phyloP scores from a whole-genome alignment of 495 filamentous ascomycete genomes.

The Symbiotaphrina buchneri region DNA sequence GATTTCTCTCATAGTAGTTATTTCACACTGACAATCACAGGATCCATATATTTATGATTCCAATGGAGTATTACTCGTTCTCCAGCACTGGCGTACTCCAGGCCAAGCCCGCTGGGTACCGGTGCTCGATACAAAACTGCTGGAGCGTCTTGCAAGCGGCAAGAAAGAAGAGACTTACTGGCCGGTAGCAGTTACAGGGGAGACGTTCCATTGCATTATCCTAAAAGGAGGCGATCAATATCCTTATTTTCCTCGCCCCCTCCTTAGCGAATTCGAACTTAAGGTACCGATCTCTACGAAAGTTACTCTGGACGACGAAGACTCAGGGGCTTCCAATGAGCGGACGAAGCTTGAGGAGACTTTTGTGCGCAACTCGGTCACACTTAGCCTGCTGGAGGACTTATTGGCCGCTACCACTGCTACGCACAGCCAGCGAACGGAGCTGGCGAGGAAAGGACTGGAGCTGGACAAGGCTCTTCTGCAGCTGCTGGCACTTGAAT shows the following conservation, averaged over 20 bases:
- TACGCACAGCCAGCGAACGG: constrained; percentile 35
- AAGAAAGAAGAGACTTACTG: constrained; percentile 81
- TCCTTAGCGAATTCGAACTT: constrained; percentile 89
- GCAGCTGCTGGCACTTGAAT: constrained; percentile 77
- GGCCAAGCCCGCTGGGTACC: constrained; percentile 83
- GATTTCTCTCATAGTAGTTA: constrained; percentile 2
- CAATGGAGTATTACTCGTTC: constrained; percentile 61
- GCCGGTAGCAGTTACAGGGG: constrained; percentile 79
- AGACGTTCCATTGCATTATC: constrained; percentile 96
- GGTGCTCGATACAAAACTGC: constrained; percentile 63
- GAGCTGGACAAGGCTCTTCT: constrained; percentile 74
- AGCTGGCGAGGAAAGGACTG: constrained; percentile 44
- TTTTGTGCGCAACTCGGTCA: constrained; percentile 52
- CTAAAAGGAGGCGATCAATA: constrained; percentile 85
- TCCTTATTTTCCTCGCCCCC: constrained; percentile 83
- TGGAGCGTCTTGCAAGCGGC: constrained; percentile 62
- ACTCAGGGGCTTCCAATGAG: constrained; percentile 15
- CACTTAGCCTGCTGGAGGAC: constrained; percentile 49
- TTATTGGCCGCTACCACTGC: constrained; percentile 35
- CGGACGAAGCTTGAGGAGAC: constrained; percentile 39
- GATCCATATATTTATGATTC: constrained; percentile 91
- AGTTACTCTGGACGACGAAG: constrained; percentile 14
- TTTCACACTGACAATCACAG: constrained; percentile 12
- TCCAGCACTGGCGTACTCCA: constrained; percentile 73
- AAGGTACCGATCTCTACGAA: constrained; percentile 47